These are phyloP conservation scores for Tulasnella sp. DNA, from an alignment of 768 basidiomycete species.

Conservation along the genomic window DNA sequence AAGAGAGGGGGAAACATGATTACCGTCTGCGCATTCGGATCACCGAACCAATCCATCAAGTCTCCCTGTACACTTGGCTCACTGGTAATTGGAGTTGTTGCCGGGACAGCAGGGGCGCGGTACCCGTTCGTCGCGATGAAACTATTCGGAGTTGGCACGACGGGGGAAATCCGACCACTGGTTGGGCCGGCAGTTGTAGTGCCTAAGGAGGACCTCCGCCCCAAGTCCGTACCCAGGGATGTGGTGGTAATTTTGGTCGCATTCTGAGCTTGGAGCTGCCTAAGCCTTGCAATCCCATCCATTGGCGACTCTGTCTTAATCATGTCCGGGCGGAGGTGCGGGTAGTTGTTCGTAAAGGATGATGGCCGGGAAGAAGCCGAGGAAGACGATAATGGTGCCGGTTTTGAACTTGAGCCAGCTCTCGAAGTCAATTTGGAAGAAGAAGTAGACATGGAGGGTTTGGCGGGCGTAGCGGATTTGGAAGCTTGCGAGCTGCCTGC, in stretches of 20 bases:
- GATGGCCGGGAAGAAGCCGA: neutral
- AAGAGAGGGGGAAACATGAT: too few species aligned
- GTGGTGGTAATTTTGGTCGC: neutral
- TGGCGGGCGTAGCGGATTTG: neutral
- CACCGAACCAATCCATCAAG: slow-evolving; percentile 8
- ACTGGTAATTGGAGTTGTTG: neutral
- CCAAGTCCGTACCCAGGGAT: neutral
- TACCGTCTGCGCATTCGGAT: neutral
- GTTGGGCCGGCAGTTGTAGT: neutral
- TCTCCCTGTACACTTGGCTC: slow-evolving; percentile 4
- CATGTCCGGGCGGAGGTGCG: neutral
- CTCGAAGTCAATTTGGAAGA: neutral
- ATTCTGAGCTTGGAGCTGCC: slow-evolving; percentile 2
- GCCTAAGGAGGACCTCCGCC: neutral
- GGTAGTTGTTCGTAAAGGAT: neutral
- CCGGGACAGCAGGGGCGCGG: slow-evolving; percentile 9
- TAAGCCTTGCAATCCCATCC: slow-evolving; percentile 19
- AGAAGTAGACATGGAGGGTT: neutral
- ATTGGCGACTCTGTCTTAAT: neutral
- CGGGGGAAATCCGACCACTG: neutral
- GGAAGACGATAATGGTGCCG: neutral
- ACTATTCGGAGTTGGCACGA: slow-evolving; percentile 3
- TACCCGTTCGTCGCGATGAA: slow-evolving; percentile 6
- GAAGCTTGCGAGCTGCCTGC: neutral
- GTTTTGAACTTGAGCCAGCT: neutral